phyloP scores from a whole-genome alignment of 768 basidiomycete species.

The Suillus spraguei region DNA sequence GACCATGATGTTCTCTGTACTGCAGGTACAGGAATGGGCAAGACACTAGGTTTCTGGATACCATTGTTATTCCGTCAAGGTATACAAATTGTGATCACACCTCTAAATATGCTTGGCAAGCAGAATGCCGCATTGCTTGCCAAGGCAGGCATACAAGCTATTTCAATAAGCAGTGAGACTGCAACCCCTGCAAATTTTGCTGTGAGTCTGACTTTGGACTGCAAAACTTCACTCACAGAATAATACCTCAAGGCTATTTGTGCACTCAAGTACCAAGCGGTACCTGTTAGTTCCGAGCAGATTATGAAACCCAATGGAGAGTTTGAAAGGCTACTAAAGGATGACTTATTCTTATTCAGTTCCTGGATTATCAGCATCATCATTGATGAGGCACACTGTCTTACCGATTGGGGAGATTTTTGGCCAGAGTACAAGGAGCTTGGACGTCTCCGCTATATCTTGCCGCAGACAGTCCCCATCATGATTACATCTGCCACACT shows the following conservation, averaged over 20 bases:
- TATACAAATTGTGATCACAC: too few species aligned
- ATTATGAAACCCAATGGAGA: slow-evolving; percentile 13
- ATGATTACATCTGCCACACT: slow-evolving; percentile 20
- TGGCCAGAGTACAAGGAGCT: slow-evolving; percentile 19
- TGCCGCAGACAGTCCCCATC: slow-evolving; percentile 20
- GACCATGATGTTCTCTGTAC: slow-evolving; percentile 26
- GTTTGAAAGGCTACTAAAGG: slow-evolving; percentile 18
- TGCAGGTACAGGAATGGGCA: slow-evolving; percentile 14
- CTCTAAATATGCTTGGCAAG: too few species aligned
- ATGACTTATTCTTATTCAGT: background rate
- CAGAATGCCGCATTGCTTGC: too few species aligned
- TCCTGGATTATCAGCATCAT: slow-evolving; percentile 18
- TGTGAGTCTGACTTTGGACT: background rate
- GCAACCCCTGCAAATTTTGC: slow-evolving; percentile 20
- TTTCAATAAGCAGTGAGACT: slow-evolving; percentile 22
- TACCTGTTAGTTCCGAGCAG: slow-evolving; percentile 15
- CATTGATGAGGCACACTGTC: slow-evolving; percentile 26
- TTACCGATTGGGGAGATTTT: slow-evolving; percentile 19
- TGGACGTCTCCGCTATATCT: slow-evolving; percentile 15
- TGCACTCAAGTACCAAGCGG: slow-evolving; percentile 10
- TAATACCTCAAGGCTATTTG: slow-evolving; percentile 10
- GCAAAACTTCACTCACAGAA: background rate
- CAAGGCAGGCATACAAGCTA: slow-evolving; percentile 6
- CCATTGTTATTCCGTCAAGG: too few species aligned
- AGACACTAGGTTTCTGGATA: slow-evolving; percentile 25